Evolutionary conservation across 1,284 basidiomycete species (phyloP), one percentile per base, ranked within the genome.

Genomic region (Pisolithus thermaeus): DNA sequence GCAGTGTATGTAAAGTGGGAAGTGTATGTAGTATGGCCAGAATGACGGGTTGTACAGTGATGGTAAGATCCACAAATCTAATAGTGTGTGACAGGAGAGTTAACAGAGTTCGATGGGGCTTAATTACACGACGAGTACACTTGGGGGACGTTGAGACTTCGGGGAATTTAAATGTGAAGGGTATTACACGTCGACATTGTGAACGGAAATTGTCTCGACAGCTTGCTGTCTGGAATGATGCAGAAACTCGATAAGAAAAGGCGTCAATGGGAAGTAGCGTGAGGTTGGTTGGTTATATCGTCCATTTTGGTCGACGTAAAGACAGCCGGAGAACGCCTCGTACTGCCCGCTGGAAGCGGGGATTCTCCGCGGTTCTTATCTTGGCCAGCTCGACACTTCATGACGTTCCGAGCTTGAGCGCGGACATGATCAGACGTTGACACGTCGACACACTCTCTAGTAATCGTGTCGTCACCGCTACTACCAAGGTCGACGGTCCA

Each of bases 181-280:
- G 12, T 35, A 35, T 35, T 35, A 35, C 32, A 35, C 32, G 14
- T 35, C 32, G 32, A 35, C 4, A 16, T 35, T 35, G 5, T 35
- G 11, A 12, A 16, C 12, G 68, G 64, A 25, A 60, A 42, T 42
- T 65, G 60, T 51, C 28, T 11, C 59, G 61, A 48, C 54, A 61
- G 22, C 41, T 56, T 44, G 66, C 59, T 48, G 58, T 53, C 28
- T 73, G 71, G 59, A 77, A 70, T 52, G 76, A 65, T 51, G 70
- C 67, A 47, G 76, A 77, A 58, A 70, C 70, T 46, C 76, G 77
- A 53, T 74, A 73, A 45, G 18, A 76, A 70, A 46, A 69, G 43
- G 49, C 67, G 63, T 50, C 65, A 27, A 27, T 27, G 25, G 28
- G 69, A 61, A 49, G 56, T 57, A 49, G 61, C 58, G 52, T 59